Base-by-base conservation (phyloP, 208 protist genomes). In the Endotrypanum monterogeii region DNA sequence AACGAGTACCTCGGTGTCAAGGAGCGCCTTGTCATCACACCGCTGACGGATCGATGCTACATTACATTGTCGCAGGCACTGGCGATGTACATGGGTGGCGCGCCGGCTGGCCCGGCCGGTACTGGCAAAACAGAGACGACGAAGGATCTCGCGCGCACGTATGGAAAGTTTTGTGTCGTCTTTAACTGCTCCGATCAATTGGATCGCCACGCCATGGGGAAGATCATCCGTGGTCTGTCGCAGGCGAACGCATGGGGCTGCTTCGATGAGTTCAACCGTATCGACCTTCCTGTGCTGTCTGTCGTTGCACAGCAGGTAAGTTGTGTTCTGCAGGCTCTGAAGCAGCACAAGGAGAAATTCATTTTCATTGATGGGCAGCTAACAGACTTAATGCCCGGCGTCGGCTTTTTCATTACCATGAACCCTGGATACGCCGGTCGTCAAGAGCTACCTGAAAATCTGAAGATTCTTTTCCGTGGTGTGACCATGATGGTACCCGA, bases 401-500 rank as follows among this genome's bases (percentile, higher is more conserved):
- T 96, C 48, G 97, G 93, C 66, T 98, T 98, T 83, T 99, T 99
- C 91, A 99, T 99, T 82, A 99, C 98, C 50, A 99, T 99, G 98
- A 99, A 99, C 87, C 98, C 98, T 28, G 98, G 98, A 78, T 99
- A 99, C 90, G 98, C 98, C 23, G 98, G 98, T 68, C 94, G 98
- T 71, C 97, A 99, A 88, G 98, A 99, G 89, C 92, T 99, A 78
- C 98, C 98, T 25, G 98, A 99, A 88, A 99, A 99, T 86, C 81
- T 99, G 44, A 99, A 99, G 87, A 96, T 98, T 78, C 91, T 99
- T 46, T 99, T 99, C 94, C 94, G 98, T 85, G 94, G 95, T 80
- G 98, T 99, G 67, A 98, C 97, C 25, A 99, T 99, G 98, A 99
- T 99, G 98, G 97, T 99, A 78, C 98, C 98, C n/a, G 98, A 99